Base-by-base conservation (phyloP, 306 rosid species). In the Cucurbita moschata region DNA sequence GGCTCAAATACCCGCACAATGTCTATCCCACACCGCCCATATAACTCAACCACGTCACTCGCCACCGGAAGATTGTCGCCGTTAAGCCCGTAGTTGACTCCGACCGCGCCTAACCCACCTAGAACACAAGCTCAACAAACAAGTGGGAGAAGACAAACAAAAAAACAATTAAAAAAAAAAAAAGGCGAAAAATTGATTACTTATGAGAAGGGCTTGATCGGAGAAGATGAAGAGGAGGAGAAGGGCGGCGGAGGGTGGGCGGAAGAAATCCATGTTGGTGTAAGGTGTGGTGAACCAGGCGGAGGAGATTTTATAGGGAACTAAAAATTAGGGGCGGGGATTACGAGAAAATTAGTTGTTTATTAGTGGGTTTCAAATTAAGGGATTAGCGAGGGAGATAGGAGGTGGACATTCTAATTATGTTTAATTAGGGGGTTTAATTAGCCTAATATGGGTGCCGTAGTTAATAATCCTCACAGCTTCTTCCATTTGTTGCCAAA, bases 31-130 rank as follows among this genome's bases (percentile, higher is more conserved):
- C 71, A 74, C 74, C 60, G 69, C 0, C 6, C 8, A 6, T 66
- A 79, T 1, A 79, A 39, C 15, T 66, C 47, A 43, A 73, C 44
- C 4, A 57, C 51, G 1, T 73, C 70, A 3, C 3, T 47, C 0
- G 71, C 10, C 4, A n/a, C 4, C 3, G 78, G 82, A 30, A 73
- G 78, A 18, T 79, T 65, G 75, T 65, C 54, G 2, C 78, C 62
- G 43, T 79, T 79, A 4, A 54, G 16, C 42, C 81, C 75, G 9
- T 30, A 78, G 30, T 74, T 73, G 0, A 78, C 78, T 63, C 75
- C 78, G 11, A 79, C 8, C 3, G 21, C 0, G 5, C 60, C 16
- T 12, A 5, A 1, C 1, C 15, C 50, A 42, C 81, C 81, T 73
- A 19, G 9, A 72, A 63, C 42, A 37, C 38, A 30, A 13, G 7